Conservation (phyloP, 139 green algal genomes). For the Trebouxia sp. region DNA sequence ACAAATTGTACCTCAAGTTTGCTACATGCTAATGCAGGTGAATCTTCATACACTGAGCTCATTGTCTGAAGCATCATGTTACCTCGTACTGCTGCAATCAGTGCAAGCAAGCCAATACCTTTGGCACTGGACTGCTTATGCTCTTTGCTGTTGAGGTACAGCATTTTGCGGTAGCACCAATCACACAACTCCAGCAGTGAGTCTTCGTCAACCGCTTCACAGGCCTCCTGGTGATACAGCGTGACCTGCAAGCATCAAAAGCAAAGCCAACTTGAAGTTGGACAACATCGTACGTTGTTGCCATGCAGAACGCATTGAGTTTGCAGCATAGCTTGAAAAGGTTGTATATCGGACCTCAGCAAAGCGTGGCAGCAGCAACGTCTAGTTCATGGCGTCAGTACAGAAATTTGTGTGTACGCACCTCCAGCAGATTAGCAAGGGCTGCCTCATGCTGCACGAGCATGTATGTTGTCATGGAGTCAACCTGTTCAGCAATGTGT, state of each 20-base stretch:
- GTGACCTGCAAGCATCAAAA: constrained; percentile 50
- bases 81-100: not conserved
- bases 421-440: constrained; percentile 85
- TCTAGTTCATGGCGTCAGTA: too few species aligned
- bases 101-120: constrained; percentile 24
- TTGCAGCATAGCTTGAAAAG: not conserved
- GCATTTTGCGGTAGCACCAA: constrained; percentile 76
- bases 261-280: not conserved
- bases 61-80: not conserved
- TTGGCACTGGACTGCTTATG: not conserved
- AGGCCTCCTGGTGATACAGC: constrained; percentile 67
- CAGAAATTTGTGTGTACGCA: constrained; percentile 13
- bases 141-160: constrained; percentile 58
- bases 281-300: not conserved
- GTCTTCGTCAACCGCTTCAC: constrained; percentile 66
- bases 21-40: not conserved
- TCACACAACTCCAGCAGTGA: constrained; percentile 69
- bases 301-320: not conserved
- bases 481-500: constrained; percentile 63
- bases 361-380: too few species aligned
- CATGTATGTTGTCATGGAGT: constrained; percentile 64
- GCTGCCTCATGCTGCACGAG: constrained; percentile 75
- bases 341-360: not conserved
- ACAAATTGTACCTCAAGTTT: too few species aligned
- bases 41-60: too few species aligned